phyloP scores from a whole-genome alignment of 2,329 filamentous ascomycete genomes.

The Apiospora koreana region DNA sequence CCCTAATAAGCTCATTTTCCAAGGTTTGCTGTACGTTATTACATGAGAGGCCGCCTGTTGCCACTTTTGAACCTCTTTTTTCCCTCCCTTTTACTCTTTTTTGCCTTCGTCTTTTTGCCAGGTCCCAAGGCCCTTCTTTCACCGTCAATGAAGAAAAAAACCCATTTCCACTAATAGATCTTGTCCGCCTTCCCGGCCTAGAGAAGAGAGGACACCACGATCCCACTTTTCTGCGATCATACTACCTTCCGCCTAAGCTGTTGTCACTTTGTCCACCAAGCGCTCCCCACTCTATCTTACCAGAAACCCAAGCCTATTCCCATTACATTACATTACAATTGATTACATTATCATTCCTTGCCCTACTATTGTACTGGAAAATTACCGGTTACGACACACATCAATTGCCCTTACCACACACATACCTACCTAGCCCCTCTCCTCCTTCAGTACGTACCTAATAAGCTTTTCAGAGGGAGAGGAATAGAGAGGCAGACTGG shows the following conservation, averaged over 20 bases:
- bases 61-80: neutral
- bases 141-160: neutral
- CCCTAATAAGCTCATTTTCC: constrained; percentile 6
- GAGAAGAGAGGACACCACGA: neutral
- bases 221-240: constrained; percentile 6
- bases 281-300: neutral
- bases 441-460: neutral
- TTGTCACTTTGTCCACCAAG: constrained; percentile 5
- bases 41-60: constrained; percentile 6
- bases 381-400: neutral
- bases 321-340: neutral
- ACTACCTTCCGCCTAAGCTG: constrained; percentile 4
- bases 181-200: neutral
- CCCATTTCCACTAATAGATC: constrained; percentile 2
- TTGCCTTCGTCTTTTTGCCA: neutral
- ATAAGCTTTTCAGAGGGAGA: neutral
- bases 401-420: neutral
- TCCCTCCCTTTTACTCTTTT: neutral
- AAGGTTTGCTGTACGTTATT: constrained; percentile 8
- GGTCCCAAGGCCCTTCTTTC: no score
- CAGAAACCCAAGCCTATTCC: neutral
- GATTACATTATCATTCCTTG: constrained; percentile 9
- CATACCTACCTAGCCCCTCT: neutral
- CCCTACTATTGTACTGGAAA: neutral
- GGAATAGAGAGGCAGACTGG: neutral